Evolutionary conservation across 495 filamentous ascomycete genomes (phyloP).

Genomic region (Penicillium subrubescens): DNA sequence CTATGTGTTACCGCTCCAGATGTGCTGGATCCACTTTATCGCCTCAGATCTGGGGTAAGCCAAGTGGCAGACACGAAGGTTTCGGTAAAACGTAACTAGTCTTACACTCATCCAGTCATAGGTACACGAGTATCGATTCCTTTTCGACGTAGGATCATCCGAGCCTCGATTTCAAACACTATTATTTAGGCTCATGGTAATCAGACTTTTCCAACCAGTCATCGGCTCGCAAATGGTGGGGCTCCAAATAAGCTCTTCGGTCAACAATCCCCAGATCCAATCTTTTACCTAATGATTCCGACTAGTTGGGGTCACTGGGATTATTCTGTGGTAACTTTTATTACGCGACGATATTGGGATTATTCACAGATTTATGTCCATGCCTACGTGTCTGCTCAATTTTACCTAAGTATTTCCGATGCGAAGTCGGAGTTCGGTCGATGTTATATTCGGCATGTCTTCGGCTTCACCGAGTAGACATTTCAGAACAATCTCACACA

Average conservation of each 20-base stretch:
- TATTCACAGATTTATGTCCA: conserved; percentile 11
- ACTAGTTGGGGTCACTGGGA: conserved; percentile 25
- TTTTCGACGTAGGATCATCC: neutral
- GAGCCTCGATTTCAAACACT: neutral
- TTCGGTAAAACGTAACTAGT: neutral
- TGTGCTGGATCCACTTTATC: neutral
- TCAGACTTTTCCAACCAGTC: neutral
- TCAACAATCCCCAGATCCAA: conserved; percentile 11
- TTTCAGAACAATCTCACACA: neutral
- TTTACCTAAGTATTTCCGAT: conserved; percentile 20
- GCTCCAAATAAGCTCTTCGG: conserved; percentile 26
- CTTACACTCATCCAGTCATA: no score
- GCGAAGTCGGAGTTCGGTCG: conserved; percentile 4
- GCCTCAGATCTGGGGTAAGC: neutral
- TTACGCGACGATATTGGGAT: conserved; percentile 19
- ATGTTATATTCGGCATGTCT: neutral
- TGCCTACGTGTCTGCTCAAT: conserved; percentile 3
- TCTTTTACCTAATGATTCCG: conserved; percentile 30
- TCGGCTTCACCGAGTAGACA: neutral
- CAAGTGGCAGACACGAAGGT: neutral
- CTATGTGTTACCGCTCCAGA: neutral
- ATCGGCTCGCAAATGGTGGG: conserved; percentile 5
- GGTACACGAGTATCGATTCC: neutral
- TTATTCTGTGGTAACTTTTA: conserved; percentile 14
- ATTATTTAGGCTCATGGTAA: conserved; percentile 2